Evolutionary conservation across 116 monocot genomes (phyloP), one percentile per base, ranked within the genome.

Genomic region (Trichopus zeylanicus): DNA sequence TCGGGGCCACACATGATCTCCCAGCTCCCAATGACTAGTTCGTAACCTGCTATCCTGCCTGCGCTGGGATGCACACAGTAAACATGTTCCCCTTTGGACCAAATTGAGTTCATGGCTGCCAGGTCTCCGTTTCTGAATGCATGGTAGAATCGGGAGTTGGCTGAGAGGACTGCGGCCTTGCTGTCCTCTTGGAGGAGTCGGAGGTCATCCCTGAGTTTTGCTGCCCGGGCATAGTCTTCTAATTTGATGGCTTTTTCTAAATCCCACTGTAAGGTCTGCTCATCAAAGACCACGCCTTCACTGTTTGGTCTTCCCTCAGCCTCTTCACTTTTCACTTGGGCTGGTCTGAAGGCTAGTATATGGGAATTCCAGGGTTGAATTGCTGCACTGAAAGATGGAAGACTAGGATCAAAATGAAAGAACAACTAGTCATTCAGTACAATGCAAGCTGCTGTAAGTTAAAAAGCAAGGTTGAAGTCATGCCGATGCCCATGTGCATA

Each of bases 121-220:
- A 95, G 66, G 64, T 95, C 87, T 48, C 95, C 91, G 31, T 77
- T 90, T 31, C 72, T 72, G 72, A 95, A 95, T 57, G 90, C 91
- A 52, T 84, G 53, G 70, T 95, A 95, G 62, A 95, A 95, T 42
- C 66, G 68, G 12, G 70, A 24, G 31, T 95, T 90, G 18, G 91
- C 91, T 3, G 90, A 67, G 27, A 90, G 72, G 22, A 95, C 73
- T 0, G 79, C 69, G 29, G 90, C 69, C 59, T 81, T 81, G 73
- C 70, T 81, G 68, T 95, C 84, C 26, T 90, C 81, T 13, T 95
- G 87, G 37, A 95, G 68, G 1, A 67, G 35, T 2, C 65, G 90
- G 29, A 97, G 74, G 48, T 77, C 65, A 35, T 91, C 97, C 24
- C 97, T 71, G 27, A 97, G 71, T 66, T 84, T 82, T 16, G 97